Conservation (phyloP, 2,329 filamentous ascomycete genomes). For the Phoma sp. region DNA sequence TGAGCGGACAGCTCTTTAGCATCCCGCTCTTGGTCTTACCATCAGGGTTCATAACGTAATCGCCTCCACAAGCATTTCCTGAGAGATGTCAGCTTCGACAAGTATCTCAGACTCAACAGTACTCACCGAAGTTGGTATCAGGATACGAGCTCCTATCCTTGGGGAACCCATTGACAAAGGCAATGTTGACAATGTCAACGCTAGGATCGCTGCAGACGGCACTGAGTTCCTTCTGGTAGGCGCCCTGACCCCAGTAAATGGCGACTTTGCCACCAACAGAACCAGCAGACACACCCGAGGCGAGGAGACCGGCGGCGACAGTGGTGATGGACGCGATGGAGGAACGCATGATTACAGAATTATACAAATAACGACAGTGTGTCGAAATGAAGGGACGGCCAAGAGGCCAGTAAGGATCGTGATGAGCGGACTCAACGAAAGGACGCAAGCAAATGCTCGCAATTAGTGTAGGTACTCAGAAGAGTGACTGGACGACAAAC, state of each 20-base stretch:
- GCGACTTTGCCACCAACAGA: conserved; percentile 57
- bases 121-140: conserved; percentile 60
- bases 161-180: conserved; percentile 62
- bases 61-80: conserved; percentile 52
- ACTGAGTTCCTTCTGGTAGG: conserved; percentile 54
- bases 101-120: neutral
- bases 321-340: conserved; percentile 37
- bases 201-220: conserved; percentile 59
- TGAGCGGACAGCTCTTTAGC: conserved; percentile 51
- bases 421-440: conserved; percentile 55
- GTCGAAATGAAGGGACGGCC: conserved; percentile 48
- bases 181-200: conserved; percentile 63
- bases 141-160: conserved; percentile 56
- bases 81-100: neutral
- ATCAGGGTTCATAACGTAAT: conserved; percentile 45
- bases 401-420: conserved; percentile 48
- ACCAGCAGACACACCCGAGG: conserved; percentile 48
- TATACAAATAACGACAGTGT: conserved; percentile 27
- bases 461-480: conserved; percentile 37
- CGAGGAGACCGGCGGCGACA: conserved; percentile 43
- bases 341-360: conserved; percentile 48
- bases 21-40: conserved; percentile 48
- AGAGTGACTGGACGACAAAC: conserved; percentile 36
- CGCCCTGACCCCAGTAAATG: conserved; percentile 64
- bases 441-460: conserved; percentile 60